Base-by-base conservation (phyloP, 495 filamentous ascomycete species). In the Zalerion maritima region DNA sequence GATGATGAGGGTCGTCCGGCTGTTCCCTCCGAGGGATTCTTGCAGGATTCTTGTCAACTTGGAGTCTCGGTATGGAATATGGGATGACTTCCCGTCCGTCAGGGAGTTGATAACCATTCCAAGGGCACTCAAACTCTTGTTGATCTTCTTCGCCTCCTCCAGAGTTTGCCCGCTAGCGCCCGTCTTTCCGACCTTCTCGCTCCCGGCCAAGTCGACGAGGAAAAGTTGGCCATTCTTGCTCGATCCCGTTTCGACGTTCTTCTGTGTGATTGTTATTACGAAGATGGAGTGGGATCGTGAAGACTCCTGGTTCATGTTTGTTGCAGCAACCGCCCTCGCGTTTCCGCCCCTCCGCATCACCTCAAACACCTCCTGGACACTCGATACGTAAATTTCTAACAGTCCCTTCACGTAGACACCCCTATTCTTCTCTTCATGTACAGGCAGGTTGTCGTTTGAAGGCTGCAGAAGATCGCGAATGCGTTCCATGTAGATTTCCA, bases 401-500 rank as follows among this genome's bases (percentile, higher is more conserved):
- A 97, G 61, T 5, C 87, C 91, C 49, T 97, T 96, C 39, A 97
- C 89, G 48, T 97, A 96, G 2, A 97, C 89, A 21, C 89, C 89
- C 26, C 82, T 62, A 44, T 76, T 84, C 70, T 94, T 94, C 55
- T 97, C 89, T 45, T 97, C 89, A 56, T 97, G 89, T 2, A 97
- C 74, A 2, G 89, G 87, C 21, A 97, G 58, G 45, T 96, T 96
- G 58, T 96, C 91, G 51, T 96, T 93, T 18, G 81, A 75, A 6
- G 89, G 89, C 6, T 74, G 74, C 35, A 97, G 50, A 14, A 97
- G 61, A 74, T 97, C 89, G 44, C 87, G 74, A 56, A 97, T 94
- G 30, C 78, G 74, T 57, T 97, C 89, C 89, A 97, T 97, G 59
- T 97, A 97, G 36, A 97, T 96, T 55, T 97, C 89, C 89, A 97